These are phyloP conservation scores for Thalassiosira livingstoniorum DNA, from an alignment of 352 stramenopile species.

Conservation along the genomic window DNA sequence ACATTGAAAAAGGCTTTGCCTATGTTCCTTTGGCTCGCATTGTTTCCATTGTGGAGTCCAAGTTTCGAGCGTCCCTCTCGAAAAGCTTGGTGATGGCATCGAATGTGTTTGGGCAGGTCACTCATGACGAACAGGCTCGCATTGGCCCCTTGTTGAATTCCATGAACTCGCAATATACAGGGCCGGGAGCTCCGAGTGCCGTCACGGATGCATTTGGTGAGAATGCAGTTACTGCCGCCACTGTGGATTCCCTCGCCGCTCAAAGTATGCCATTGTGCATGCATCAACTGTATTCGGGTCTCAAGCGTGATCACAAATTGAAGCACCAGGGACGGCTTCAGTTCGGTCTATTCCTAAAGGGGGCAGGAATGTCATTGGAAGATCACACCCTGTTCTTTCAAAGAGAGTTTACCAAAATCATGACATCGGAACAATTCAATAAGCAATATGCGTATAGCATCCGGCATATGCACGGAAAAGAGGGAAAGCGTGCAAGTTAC, in stretches of 20 bases:
- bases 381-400: conserved; percentile 97
- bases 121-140: conserved; percentile 88
- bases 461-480: conserved; percentile 99
- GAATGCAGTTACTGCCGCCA: conserved; percentile 88
- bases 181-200: conserved; percentile 67
- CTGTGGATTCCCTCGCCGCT: conserved; percentile 90
- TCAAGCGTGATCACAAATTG: conserved; percentile 96
- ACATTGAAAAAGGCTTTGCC: conserved; percentile 92
- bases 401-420: conserved; percentile 91
- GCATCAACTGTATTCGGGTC: conserved; percentile 92
- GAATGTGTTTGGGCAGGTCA: conserved; percentile 84
- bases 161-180: conserved; percentile 96
- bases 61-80: conserved; percentile 93
- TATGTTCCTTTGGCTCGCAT: conserved; percentile 92
- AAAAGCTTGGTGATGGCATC: conserved; percentile 90
- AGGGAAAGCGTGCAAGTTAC: conserved; percentile 98
- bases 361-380: conserved; percentile 94
- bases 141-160: conserved; percentile 94
- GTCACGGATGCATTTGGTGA: conserved; percentile 37
- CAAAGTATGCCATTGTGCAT: conserved; percentile 98
- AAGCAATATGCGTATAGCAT: conserved; percentile 99
- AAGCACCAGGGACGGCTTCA: conserved; percentile 97
- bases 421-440: conserved; percentile 97
- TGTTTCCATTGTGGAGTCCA: conserved; percentile 92
- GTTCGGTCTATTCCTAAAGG: conserved; percentile 99